Base-by-base conservation (phyloP, 2,329 filamentous ascomycete genomes). In the Exophiala sp. region DNA sequence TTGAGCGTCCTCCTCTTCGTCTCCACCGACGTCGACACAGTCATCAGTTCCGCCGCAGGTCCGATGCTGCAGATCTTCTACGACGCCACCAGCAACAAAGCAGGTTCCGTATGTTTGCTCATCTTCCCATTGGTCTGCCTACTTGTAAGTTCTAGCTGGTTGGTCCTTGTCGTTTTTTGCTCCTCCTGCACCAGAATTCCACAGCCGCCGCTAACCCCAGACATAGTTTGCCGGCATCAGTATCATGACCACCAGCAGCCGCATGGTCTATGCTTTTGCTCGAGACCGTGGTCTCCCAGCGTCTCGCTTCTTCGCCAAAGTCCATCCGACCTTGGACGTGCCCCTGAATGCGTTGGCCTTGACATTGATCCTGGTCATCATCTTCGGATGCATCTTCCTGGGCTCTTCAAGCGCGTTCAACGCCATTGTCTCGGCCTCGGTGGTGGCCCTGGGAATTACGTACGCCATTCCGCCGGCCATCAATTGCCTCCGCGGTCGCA, bases 381-480 rank as follows among this genome's bases (percentile, higher is more conserved):
- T 86, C 10, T 85, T 88, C 49, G 84, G 84, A 0, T 74, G 79
- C 50, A 82, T 88, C 54, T 85, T 86, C 64, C 73, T 88, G 2
- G 84, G 82, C 0, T 85, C 81, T 1, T 65, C 68, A 42, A 79
- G 76, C 52, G 83, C 84, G 0, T 86, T 88, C 66, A 86, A 83
- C 35, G 83, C 83, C 11, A 85, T 88, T 58, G 75, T 85, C 1
- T 80, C 82, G 0, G 79, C 83, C 0, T 84, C 82, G 0, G 85
- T 89, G 0, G 83, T 88, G 6, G 79, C 84, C 1, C 73, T 90
- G 0, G 80, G 83, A 5, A 69, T 89, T 3, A 83, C 82, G 2
- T 90, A 90, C 58, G 85, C 78, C 4, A 86, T 90, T 32, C 86
- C 86, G 0, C 79, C 87, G 40, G 73, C 77, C 0, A 80, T 89